phyloP scores from a whole-genome alignment of 495 filamentous ascomycete species.

The Neurospora tetrasperma region DNA sequence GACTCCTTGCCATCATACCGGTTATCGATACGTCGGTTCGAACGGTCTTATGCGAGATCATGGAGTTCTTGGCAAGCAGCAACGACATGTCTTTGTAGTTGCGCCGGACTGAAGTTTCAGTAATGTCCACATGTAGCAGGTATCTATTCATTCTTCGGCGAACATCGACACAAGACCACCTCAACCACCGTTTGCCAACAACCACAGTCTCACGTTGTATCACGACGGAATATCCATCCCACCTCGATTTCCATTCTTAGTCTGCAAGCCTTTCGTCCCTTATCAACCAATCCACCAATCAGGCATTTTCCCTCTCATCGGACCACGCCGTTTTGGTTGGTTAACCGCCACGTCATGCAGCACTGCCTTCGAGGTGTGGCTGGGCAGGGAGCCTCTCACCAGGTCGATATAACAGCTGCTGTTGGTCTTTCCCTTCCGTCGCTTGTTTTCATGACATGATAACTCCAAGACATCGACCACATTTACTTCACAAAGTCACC shows the following conservation, averaged over 20 bases:
- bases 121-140: too few species aligned
- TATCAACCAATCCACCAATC: not conserved
- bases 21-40: not conserved
- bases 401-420: not conserved
- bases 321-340: not conserved
- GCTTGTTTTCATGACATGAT: not conserved
- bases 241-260: too few species aligned
- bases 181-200: not conserved
- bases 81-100: not conserved
- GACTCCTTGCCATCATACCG: not conserved
- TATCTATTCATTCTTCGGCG: too few species aligned
- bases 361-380: not conserved
- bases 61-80: not conserved
- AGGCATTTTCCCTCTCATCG: not conserved
- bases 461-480: not conserved
- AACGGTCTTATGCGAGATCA: not conserved
- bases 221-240: too few species aligned
- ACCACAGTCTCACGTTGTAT: not conserved
- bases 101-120: not conserved
- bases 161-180: too few species aligned
- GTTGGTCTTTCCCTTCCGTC: not conserved
- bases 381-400: not conserved
- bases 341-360: not conserved
- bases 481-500: not conserved
- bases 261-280: not conserved